Conservation (phyloP, 1,284 basidiomycete genomes). For the Fomitopsis schrenkii region DNA sequence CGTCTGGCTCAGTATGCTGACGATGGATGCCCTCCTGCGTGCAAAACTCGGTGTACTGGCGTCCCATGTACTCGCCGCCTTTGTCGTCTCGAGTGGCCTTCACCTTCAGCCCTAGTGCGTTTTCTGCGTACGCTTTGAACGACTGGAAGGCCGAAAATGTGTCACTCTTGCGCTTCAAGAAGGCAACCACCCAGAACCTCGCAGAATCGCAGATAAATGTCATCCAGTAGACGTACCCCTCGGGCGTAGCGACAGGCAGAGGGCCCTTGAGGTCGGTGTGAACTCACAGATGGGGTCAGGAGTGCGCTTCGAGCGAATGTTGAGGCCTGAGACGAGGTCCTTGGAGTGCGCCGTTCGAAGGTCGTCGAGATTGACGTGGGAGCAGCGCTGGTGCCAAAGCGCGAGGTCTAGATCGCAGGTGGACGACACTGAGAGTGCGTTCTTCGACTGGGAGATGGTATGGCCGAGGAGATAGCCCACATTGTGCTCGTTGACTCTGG, state of each 20-base stretch:
- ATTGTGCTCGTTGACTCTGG: too few relatives aligned
- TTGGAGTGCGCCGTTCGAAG: too few relatives aligned
- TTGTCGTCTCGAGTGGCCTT: slow-evolving; percentile 23
- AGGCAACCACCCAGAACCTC: slow-evolving; percentile 9
- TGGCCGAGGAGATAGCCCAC: too few relatives aligned
- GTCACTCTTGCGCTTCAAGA: slow-evolving; percentile 24
- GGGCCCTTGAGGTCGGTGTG: slow-evolving; percentile 33
- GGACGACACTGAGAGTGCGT: too few relatives aligned
- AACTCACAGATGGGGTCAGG: slow-evolving; percentile 7
- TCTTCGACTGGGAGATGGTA: too few relatives aligned
- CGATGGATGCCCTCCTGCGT: slow-evolving; percentile 22
- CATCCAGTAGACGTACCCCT: slow-evolving; percentile 19
- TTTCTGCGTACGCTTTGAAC: too few relatives aligned
- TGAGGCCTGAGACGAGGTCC: too few relatives aligned
- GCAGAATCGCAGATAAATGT: slow-evolving; percentile 24
- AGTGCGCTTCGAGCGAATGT: too few relatives aligned
- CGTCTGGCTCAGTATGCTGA: slow-evolving; percentile 22
- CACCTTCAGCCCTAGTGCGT: too few relatives aligned
- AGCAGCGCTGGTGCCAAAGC: too few relatives aligned
- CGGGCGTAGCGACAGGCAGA: slow-evolving; percentile 6
- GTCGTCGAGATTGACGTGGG: too few relatives aligned
- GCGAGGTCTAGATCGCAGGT: too few relatives aligned
- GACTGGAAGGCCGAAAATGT: slow-evolving; percentile 16
- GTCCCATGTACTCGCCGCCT: slow-evolving; percentile 23
- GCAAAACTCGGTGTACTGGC: slow-evolving; percentile 13